A percentile compares a stretch with the other conserved stretches of the same genome.
These are phyloP conservation scores for Trichoderma citrinoviride DNA, from an alignment of 2,329 filamentous ascomycete genomes.

Conservation along the genomic window DNA sequence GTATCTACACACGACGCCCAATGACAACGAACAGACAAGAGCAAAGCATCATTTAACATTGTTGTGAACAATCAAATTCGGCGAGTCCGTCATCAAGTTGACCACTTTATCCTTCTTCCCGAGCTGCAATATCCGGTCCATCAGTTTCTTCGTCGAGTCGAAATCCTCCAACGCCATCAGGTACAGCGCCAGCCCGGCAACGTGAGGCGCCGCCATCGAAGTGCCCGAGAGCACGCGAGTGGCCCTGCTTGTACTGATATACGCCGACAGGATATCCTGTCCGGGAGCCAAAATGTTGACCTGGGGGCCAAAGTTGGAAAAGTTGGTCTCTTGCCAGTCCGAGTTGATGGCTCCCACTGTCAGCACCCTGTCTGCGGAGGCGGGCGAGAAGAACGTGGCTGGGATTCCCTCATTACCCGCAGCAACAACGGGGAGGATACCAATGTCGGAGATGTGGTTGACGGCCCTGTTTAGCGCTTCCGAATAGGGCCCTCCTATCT, in stretches of 20 bases:
- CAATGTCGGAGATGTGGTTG: slow-evolving; percentile 43
- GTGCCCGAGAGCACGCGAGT: slow-evolving; percentile 55
- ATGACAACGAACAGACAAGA: neutral
- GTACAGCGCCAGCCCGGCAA: slow-evolving; percentile 60
- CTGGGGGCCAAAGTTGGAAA: slow-evolving; percentile 49
- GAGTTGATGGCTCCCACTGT: slow-evolving; percentile 50
- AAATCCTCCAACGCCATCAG: slow-evolving; percentile 44
- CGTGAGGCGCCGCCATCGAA: slow-evolving; percentile 60
- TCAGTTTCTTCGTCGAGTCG: slow-evolving; percentile 42
- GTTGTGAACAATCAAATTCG: slow-evolving; percentile 51
- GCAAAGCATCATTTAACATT: slow-evolving; percentile 28
- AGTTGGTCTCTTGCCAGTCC: slow-evolving; percentile 40
- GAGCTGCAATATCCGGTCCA: slow-evolving; percentile 42
- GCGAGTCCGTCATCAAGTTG: slow-evolving; percentile 35
- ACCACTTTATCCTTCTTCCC: slow-evolving; percentile 40
- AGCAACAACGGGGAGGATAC: slow-evolving; percentile 50
- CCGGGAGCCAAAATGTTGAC: slow-evolving; percentile 55
- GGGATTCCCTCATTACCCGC: neutral
- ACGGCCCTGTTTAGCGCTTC: slow-evolving; percentile 57
- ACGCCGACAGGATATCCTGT: slow-evolving; percentile 45
- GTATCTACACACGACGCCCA: no score
- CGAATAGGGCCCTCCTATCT: slow-evolving; percentile 35
- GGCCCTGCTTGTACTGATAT: slow-evolving; percentile 42
- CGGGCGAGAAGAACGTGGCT: slow-evolving; percentile 41
- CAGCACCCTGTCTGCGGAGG: slow-evolving; percentile 46